Percentiles rank a stretch among this genome's conserved stretches.
Evolutionary conservation across 495 filamentous ascomycete species (phyloP).

Genomic region (Aeminium ludgeri): DNA sequence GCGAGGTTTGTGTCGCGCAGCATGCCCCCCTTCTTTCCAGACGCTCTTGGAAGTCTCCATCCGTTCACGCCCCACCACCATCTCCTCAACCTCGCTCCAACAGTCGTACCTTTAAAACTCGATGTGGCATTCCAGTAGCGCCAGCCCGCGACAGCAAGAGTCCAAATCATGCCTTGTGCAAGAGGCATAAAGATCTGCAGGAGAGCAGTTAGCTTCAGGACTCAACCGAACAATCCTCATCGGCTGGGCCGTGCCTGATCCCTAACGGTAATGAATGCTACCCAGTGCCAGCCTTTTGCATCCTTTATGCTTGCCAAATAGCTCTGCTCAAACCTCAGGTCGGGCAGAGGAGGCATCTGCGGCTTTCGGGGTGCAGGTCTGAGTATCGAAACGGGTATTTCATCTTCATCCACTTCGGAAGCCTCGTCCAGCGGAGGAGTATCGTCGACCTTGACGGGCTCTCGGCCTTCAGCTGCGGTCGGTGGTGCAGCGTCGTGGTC

Average conservation of each 20-base stretch:
- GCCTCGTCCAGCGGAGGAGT: slow-evolving; percentile 6
- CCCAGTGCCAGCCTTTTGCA: slow-evolving; percentile 56
- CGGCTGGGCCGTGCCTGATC: slow-evolving; percentile 63
- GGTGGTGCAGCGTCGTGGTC: slow-evolving; percentile 66
- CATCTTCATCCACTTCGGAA: slow-evolving; percentile 23
- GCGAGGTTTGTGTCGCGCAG: too few species aligned
- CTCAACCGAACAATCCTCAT: too few species aligned
- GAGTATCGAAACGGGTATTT: slow-evolving; percentile 26
- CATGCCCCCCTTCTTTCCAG: too few species aligned
- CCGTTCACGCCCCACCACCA: slow-evolving; percentile 92
- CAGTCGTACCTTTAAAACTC: slow-evolving; percentile 47
- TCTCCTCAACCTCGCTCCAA: slow-evolving; percentile 53
- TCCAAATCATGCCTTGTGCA: slow-evolving; percentile 69
- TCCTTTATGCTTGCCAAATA: slow-evolving; percentile 71
- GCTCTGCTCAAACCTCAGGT: slow-evolving; percentile 93
- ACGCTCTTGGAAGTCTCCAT: slow-evolving; percentile 43
- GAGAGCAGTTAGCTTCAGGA: too few species aligned
- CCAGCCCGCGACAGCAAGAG: slow-evolving; percentile 64
- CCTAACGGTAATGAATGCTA: slow-evolving; percentile 66
- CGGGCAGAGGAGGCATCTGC: slow-evolving; percentile 67
- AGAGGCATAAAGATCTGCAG: slow-evolving; percentile 63
- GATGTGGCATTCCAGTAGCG: slow-evolving; percentile 62
- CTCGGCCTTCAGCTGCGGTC: slow-evolving; percentile 37
- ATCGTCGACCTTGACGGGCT: slow-evolving; percentile 20
- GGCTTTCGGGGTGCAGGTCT: slow-evolving; percentile 33